These are phyloP conservation scores for Purpureocillium lavendulum DNA, from an alignment of 2,329 filamentous ascomycete species.

Conservation along the genomic window DNA sequence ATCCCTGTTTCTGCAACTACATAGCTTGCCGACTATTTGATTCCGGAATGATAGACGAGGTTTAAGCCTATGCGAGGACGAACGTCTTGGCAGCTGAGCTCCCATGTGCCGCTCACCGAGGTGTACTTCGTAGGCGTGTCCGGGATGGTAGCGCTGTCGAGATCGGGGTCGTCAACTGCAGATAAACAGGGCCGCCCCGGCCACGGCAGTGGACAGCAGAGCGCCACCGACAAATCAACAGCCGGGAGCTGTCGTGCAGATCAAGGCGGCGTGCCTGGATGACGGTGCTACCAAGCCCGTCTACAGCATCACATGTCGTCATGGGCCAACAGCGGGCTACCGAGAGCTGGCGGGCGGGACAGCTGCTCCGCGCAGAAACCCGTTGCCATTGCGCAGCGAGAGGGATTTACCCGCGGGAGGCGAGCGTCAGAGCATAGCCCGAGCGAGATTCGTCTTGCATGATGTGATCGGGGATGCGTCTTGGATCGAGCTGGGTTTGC, in stretches of 20 bases:
- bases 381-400: too few relatives aligned
- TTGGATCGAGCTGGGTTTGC: background rate
- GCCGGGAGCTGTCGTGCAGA: background rate
- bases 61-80: too few relatives aligned
- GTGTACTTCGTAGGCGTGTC: too few relatives aligned
- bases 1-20: conserved; percentile 1
- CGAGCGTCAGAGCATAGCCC: too few relatives aligned
- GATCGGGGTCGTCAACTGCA: too few relatives aligned
- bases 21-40: background rate
- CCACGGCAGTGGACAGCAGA: too few relatives aligned
- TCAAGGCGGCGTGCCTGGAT: background rate
- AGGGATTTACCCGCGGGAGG: background rate
- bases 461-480: conserved; percentile 2
- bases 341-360: background rate
- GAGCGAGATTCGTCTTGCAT: background rate
- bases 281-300: too few relatives aligned
- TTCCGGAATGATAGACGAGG: background rate
- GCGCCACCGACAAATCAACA: too few relatives aligned
- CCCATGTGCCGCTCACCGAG: too few relatives aligned
- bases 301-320: background rate
- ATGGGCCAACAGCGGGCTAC: background rate
- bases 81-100: too few relatives aligned
- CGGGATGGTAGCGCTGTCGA: too few relatives aligned
- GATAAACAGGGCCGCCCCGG: too few relatives aligned
- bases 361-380: background rate